phyloP scores from a whole-genome alignment of 169 alveolate species.

The Perkinsus olseni region DNA sequence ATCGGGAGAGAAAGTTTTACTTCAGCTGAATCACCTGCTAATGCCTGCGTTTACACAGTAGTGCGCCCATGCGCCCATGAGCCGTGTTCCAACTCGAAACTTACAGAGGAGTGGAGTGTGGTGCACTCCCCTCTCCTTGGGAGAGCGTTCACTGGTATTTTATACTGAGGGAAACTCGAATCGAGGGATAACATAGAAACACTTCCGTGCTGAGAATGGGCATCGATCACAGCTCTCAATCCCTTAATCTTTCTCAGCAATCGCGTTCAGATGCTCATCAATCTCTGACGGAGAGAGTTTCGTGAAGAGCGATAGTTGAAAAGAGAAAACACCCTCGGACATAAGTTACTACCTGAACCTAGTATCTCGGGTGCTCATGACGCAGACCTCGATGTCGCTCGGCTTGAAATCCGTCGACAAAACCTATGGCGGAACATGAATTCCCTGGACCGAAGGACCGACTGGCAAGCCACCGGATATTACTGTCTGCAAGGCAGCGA shows the following conservation, averaged over 20 bases:
- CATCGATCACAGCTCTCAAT: background rate
- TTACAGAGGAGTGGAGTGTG: too few relatives aligned
- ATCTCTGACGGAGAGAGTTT: background rate
- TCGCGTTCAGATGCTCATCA: background rate
- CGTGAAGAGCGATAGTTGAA: background rate
- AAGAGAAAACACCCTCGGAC: background rate
- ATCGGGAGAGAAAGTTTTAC: too few relatives aligned
- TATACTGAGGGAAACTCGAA: too few relatives aligned
- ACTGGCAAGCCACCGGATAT: background rate
- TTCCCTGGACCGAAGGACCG: background rate
- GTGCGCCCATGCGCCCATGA: too few relatives aligned
- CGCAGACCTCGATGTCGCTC: background rate
- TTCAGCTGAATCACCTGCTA: too few relatives aligned
- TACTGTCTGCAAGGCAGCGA: constrained; percentile 12
- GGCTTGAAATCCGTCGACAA: background rate
- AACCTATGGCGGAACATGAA: background rate
- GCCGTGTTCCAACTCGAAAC: too few relatives aligned
- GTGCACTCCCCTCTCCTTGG: too few relatives aligned
- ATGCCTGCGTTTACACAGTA: too few relatives aligned
- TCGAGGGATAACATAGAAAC: background rate
- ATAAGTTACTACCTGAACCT: background rate
- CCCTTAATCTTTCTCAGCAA: background rate
- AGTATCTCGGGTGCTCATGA: background rate
- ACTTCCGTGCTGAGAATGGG: background rate
- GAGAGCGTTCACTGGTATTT: too few relatives aligned